Evolutionary conservation across 352 stramenopile species (phyloP).

Genomic region (Phytophthora fragariaefolia): DNA sequence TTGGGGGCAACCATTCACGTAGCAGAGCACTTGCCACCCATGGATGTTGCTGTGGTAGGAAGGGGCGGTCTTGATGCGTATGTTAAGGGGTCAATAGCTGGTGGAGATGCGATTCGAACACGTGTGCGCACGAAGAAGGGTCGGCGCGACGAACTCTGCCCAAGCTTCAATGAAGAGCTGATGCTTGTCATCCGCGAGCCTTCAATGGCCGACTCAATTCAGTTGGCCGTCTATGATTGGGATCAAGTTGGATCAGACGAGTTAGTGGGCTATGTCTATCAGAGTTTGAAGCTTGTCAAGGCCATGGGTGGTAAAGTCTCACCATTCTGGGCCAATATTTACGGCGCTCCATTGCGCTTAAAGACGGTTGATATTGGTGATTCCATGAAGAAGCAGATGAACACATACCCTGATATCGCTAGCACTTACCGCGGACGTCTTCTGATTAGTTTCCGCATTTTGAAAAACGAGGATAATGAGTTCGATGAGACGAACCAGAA

Average conservation of each 20-base stretch:
- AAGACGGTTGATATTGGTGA: conserved; percentile 67
- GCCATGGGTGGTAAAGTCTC: conserved; percentile 58
- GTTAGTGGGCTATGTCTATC: conserved; percentile 72
- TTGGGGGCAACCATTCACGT: conserved; percentile 70
- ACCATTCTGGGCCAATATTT: conserved; percentile 84
- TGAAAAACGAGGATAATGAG: conserved; percentile 71
- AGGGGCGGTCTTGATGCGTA: conserved; percentile 79
- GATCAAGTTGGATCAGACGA: conserved; percentile 80
- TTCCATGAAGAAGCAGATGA: conserved; percentile 86
- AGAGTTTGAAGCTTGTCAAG: conserved; percentile 80
- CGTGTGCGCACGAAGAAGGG: conserved; percentile 83
- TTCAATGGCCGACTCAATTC: conserved; percentile 82
- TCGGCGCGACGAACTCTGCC: conserved; percentile 65
- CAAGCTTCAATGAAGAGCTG: conserved; percentile 83
- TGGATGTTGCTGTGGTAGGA: conserved; percentile 72
- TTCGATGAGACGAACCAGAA: conserved; percentile 89
- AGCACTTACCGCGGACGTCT: conserved; percentile 86
- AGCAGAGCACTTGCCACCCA: conserved; percentile 75
- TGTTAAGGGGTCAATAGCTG: conserved; percentile 63
- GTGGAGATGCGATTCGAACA: conserved; percentile 66
- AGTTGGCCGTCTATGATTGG: conserved; percentile 78
- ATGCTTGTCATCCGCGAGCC: conserved; percentile 81
- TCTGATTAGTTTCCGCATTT: conserved; percentile 75
- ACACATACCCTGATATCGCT: conserved; percentile 79
- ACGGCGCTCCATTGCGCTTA: conserved; percentile 65